These are phyloP conservation scores for Mrakia gelida DNA, from an alignment of 768 basidiomycete genomes.

Conservation along the genomic window DNA sequence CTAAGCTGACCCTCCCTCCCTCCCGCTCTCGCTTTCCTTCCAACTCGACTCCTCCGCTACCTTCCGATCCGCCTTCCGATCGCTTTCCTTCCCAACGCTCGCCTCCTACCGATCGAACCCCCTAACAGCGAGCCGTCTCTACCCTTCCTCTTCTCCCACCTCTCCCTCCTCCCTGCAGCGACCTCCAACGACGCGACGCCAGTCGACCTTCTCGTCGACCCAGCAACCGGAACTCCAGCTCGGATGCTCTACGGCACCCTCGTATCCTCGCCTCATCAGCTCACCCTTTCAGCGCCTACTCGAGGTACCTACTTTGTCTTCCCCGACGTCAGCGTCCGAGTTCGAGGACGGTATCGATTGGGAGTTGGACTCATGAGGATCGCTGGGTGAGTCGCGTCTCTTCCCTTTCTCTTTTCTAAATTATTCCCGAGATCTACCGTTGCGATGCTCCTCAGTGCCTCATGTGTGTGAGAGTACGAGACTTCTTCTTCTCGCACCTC, in stretches of 20 bases:
- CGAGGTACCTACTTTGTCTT: constrained; percentile 24
- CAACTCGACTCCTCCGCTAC: not conserved
- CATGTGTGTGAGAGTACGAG: no score
- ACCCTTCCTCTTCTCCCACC: constrained; percentile 30
- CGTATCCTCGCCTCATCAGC: constrained; percentile 28
- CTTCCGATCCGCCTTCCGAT: not conserved
- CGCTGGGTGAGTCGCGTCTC: constrained; percentile 20
- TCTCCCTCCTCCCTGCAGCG: constrained; percentile 15
- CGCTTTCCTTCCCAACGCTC: not conserved
- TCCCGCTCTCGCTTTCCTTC: not conserved
- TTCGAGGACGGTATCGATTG: constrained; percentile 15
- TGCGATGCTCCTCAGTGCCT: no score
- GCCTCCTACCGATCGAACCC: not conserved
- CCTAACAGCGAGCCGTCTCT: constrained; percentile 21
- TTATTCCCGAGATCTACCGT: no score
- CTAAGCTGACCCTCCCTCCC: not conserved
- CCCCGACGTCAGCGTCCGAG: constrained; percentile 31
- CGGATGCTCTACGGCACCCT: constrained; percentile 32
- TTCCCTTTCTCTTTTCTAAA: not conserved
- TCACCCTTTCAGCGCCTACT: not conserved
- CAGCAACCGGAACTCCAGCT: not conserved
- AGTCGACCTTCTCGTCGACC: constrained; percentile 18
- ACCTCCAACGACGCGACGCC: not conserved
- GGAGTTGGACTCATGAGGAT: constrained; percentile 27
- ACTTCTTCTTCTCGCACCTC: no score